Evolutionary conservation across 306 rosid species (phyloP).

Genomic region (Albizia julibrissin): DNA sequence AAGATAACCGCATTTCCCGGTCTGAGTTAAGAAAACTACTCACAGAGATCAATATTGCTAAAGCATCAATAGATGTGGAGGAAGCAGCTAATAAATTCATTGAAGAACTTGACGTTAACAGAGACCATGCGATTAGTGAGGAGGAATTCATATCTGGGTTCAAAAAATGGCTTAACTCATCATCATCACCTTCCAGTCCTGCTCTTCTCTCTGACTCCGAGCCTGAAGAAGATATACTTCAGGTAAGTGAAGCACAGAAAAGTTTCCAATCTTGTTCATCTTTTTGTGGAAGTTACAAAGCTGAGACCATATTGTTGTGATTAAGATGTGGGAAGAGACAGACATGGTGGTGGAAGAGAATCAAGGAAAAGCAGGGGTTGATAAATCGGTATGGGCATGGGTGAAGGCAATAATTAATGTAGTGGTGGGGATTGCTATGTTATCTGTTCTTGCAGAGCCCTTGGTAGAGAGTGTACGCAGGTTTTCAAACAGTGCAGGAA

Average conservation of each 20-base stretch:
- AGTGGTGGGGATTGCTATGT: constrained; percentile 42
- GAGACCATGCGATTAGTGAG: constrained; percentile 31
- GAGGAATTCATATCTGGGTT: constrained; percentile 41
- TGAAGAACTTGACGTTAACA: constrained; percentile 41
- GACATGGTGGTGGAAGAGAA: constrained; percentile 36
- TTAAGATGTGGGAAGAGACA: constrained; percentile 38
- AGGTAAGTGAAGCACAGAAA: constrained; percentile 18
- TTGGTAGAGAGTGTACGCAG: constrained; percentile 47
- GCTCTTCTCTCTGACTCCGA: constrained; percentile 14
- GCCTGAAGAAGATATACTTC: constrained; percentile 24
- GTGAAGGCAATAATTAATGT: constrained; percentile 28
- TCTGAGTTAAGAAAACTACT: constrained; percentile 40
- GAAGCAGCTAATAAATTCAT: constrained; percentile 37
- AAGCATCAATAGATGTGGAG: constrained; percentile 37
- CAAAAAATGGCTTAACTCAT: constrained; percentile 26
- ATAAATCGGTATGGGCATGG: constrained; percentile 40
- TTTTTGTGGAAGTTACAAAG: neutral
- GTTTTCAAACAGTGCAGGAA: constrained; percentile 39
- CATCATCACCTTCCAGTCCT: constrained; percentile 21
- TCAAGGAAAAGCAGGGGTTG: constrained; percentile 29
- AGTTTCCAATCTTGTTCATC: neutral
- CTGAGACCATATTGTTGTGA: constrained; percentile 3
- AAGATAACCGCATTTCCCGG: constrained; percentile 38
- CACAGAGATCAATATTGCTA: constrained; percentile 29
- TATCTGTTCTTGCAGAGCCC: constrained; percentile 57